These are phyloP conservation scores for Tricholomella constricta DNA, from an alignment of 768 basidiomycete genomes.

Conservation along the genomic window DNA sequence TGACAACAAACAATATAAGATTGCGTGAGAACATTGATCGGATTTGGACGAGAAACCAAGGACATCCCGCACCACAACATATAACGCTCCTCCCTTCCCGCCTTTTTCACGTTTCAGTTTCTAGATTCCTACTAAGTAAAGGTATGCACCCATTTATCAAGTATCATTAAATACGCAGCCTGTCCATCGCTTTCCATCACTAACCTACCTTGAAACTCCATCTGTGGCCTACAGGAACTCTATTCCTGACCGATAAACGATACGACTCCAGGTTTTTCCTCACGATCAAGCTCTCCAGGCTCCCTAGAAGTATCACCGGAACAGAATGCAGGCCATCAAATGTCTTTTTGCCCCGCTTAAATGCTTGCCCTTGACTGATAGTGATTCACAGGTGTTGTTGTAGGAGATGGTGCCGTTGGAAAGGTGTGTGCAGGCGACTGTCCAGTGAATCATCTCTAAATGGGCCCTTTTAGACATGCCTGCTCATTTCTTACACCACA, in stretches of 20 bases:
- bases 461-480: conserved; percentile 74
- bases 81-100: conserved; percentile 18
- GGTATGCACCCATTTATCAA: conserved; percentile 15
- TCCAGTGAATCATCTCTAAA: conserved; percentile 19
- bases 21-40: conserved; percentile 28
- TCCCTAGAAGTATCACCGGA: conserved; percentile 23
- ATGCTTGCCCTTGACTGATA: conserved; percentile 31
- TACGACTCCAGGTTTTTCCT: conserved; percentile 21
- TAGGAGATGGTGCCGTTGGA: conserved; percentile 98
- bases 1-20: conserved; percentile 14
- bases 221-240: conserved; percentile 14
- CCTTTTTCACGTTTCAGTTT: conserved; percentile 15
- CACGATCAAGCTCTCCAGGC: conserved; percentile 15
- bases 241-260: conserved; percentile 23
- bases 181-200: conserved; percentile 2
- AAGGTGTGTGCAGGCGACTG: conserved; percentile 59
- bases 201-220: conserved; percentile 11
- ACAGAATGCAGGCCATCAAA: conserved; percentile 88
- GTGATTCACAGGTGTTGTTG: conserved; percentile 80
- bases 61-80: conserved; percentile 24
- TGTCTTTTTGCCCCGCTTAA: conserved; percentile 47
- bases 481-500: conserved; percentile 99
- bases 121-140: conserved; percentile 15
- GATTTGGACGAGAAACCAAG: conserved; percentile 21
- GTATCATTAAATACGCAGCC: neutral